Percentiles rank a stretch among this genome's conserved stretches.
These are phyloP conservation scores for Argentina anserina DNA, from an alignment of 306 rosid genomes.

Conservation along the genomic window DNA sequence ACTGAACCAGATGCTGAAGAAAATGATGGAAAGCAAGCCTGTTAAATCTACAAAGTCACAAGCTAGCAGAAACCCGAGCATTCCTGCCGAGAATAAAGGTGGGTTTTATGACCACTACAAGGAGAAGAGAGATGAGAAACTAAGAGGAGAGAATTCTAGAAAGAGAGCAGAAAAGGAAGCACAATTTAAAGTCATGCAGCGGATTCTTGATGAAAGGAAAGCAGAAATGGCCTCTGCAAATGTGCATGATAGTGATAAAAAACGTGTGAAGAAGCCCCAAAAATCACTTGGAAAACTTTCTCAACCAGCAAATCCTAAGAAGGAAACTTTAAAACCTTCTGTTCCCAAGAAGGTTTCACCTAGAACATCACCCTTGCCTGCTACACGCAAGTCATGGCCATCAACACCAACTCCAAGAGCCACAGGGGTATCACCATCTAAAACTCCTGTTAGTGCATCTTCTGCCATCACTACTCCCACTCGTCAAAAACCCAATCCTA, in stretches of 20 bases:
- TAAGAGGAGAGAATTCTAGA: slow-evolving; percentile 53
- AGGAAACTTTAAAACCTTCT: slow-evolving; percentile 54
- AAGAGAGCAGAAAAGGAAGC: slow-evolving; percentile 62
- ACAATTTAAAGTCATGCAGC: slow-evolving; percentile 61
- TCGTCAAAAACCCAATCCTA: slow-evolving; percentile 45
- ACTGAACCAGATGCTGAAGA: slow-evolving; percentile 72
- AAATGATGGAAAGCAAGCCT: slow-evolving; percentile 75
- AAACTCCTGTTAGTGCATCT: slow-evolving; percentile 40
- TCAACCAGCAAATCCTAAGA: slow-evolving; percentile 47
- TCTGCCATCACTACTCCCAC: slow-evolving; percentile 59
- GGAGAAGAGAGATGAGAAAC: slow-evolving; percentile 87
- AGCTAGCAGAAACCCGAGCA: slow-evolving; percentile 52
- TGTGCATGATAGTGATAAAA: slow-evolving; percentile 45
- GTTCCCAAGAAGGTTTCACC: slow-evolving; percentile 45
- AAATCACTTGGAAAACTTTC: slow-evolving; percentile 45
- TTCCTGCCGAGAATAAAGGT: slow-evolving; percentile 63
- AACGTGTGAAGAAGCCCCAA: slow-evolving; percentile 43
- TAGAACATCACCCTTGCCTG: slow-evolving; percentile 59
- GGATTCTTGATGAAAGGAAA: slow-evolving; percentile 59
- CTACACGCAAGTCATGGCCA: slow-evolving; percentile 87
- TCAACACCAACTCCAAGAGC: slow-evolving; percentile 65
- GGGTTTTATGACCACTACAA: slow-evolving; percentile 74
- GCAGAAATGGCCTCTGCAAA: slow-evolving; percentile 60
- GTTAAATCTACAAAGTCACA: slow-evolving; percentile 50
- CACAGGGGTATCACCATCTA: slow-evolving; percentile 58